A percentile compares a stretch with the other conserved stretches of the same genome.
These are phyloP conservation scores for Amauroascus niger DNA, from an alignment of 2,329 filamentous ascomycete genomes.

Conservation along the genomic window DNA sequence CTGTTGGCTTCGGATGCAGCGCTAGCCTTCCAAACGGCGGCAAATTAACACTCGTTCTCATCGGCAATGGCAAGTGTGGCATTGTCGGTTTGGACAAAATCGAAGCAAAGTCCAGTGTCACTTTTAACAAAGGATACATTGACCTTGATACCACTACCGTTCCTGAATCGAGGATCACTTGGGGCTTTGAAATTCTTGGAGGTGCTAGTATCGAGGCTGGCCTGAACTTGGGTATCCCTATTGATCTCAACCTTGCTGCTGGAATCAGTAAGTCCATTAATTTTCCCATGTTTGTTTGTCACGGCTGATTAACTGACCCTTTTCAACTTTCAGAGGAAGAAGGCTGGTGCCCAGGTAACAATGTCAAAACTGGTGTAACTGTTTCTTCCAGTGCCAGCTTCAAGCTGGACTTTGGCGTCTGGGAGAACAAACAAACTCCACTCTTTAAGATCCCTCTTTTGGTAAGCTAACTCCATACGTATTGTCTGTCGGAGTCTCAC, in stretches of 20 bases:
- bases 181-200: slow-evolving; percentile 22
- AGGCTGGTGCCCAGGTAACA: slow-evolving; percentile 16
- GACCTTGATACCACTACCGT: slow-evolving; percentile 19
- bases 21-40: slow-evolving; percentile 22
- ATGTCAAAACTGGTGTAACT: slow-evolving; percentile 4
- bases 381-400: neutral
- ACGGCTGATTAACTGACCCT: neutral
- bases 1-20: slow-evolving; percentile 21
- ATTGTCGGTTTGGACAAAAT: slow-evolving; percentile 21
- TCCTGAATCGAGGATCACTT: slow-evolving; percentile 21
- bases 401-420: slow-evolving; percentile 5
- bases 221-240: slow-evolving; percentile 12
- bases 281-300: neutral
- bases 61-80: slow-evolving; percentile 18
- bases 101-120: slow-evolving; percentile 20
- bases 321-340: slow-evolving; percentile 10
- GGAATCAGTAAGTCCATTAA: slow-evolving; percentile 15
- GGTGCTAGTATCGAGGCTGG: slow-evolving; percentile 13
- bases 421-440: neutral
- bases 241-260: slow-evolving; percentile 14
- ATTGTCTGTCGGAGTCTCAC: neutral
- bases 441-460: slow-evolving; percentile 11
- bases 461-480: neutral
- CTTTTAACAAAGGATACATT: slow-evolving; percentile 20
- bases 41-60: slow-evolving; percentile 20